Conservation (phyloP, 305 asterid species). For the Fraxinus paxiana region DNA sequence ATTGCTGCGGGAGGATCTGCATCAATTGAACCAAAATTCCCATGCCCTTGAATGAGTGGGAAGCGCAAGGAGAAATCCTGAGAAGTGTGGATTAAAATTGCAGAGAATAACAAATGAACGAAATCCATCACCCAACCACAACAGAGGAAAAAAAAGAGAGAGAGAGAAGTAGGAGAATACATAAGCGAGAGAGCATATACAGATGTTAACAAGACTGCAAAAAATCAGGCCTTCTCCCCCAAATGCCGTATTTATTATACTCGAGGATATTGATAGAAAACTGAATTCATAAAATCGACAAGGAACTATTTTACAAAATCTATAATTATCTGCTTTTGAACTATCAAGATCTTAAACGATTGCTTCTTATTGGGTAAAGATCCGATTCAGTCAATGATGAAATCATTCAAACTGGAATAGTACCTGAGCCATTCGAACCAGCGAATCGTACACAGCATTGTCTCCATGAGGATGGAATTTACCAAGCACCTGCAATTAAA, state of each 20-base stretch:
- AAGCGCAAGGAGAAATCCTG: constrained; percentile 97
- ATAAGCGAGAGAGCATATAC: constrained; percentile 10
- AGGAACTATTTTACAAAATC: background rate
- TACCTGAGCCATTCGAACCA: constrained; percentile 99
- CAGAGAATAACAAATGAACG: constrained; percentile 9
- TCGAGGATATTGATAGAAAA: background rate
- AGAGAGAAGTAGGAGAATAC: background rate
- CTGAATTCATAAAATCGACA: background rate
- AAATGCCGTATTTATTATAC: background rate
- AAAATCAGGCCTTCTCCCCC: background rate
- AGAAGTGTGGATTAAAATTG: constrained; percentile 12
- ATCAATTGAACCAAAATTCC: constrained; percentile 95
- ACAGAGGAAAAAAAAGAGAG: background rate
- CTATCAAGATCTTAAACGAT: background rate
- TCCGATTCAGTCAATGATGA: constrained; percentile 9
- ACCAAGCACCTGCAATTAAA: constrained; percentile 72
- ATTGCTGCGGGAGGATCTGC: constrained; percentile 99
- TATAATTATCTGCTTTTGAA: constrained; percentile 10
- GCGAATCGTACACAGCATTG: constrained; percentile 86
- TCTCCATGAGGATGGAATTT: constrained; percentile 98
- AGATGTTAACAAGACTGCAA: background rate
- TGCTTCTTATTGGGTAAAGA: constrained; percentile 15
- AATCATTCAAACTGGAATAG: constrained; percentile 3
- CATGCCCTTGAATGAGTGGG: constrained; percentile 95
- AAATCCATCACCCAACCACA: background rate